Conservation (phyloP, 768 basidiomycete genomes). For the Myochromella boudieri region DNA sequence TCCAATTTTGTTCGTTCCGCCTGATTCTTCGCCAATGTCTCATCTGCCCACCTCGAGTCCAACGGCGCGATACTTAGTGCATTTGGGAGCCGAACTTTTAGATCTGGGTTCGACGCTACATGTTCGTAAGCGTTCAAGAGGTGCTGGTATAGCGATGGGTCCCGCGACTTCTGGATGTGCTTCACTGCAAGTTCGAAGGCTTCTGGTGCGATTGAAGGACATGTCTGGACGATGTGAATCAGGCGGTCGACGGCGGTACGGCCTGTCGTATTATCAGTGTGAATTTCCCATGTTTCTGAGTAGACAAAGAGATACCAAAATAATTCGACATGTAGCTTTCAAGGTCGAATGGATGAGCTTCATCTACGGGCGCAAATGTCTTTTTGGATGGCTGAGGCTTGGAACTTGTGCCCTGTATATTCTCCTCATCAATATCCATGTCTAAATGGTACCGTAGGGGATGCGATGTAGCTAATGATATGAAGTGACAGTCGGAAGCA, state of each 20-base stretch:
- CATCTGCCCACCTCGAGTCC: conserved; percentile 76
- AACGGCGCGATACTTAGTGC: conserved; percentile 46
- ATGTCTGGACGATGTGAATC: conserved; percentile 60
- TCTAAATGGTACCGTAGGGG: no score
- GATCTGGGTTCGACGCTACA: conserved; percentile 21
- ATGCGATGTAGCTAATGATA: no score
- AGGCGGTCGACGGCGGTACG: conserved; percentile 76
- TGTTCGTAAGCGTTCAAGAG: conserved; percentile 57
- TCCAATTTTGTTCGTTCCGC: conserved; percentile 84
- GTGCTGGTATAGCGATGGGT: conserved; percentile 58
- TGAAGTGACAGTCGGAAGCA: no score
- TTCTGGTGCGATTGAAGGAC: conserved; percentile 69
- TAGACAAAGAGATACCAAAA: conserved; percentile 45
- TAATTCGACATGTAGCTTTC: conserved; percentile 79
- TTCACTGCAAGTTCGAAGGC: conserved; percentile 68
- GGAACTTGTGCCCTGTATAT: conserved; percentile 25
- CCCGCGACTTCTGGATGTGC: conserved; percentile 66
- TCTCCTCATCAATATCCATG: conserved; percentile 45
- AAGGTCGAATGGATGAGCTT: conserved; percentile 84
- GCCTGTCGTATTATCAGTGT: conserved; percentile 39
- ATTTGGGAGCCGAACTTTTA: conserved; percentile 41
- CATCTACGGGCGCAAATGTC: conserved; percentile 56
- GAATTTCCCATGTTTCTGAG: background rate
- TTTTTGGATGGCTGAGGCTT: conserved; percentile 22
- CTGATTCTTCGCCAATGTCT: conserved; percentile 59